Percentiles rank a stretch among this genome's conserved stretches.
phyloP scores from a whole-genome alignment of 192 early-diverging fungal species.

The Lunasporangiospora selenospora region DNA sequence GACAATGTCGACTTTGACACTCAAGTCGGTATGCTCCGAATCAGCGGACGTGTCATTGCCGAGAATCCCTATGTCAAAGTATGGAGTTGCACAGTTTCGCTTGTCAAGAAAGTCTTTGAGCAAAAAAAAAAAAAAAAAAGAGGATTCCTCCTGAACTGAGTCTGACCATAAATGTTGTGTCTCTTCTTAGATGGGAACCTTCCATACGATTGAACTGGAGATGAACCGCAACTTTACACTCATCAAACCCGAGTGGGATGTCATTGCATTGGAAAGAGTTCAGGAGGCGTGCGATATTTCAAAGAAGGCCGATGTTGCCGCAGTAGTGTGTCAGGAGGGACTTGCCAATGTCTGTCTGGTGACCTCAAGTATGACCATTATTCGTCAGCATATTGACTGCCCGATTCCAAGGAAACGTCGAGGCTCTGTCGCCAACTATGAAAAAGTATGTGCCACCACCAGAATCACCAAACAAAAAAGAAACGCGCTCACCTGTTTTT shows the following conservation, averaged over 20 bases:
- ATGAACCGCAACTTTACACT: slow-evolving; percentile 89
- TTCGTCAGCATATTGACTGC: slow-evolving; percentile 90
- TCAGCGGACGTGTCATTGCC: slow-evolving; percentile 84
- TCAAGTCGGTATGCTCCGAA: slow-evolving; percentile 82
- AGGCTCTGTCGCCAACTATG: slow-evolving; percentile 89
- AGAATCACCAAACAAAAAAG: slow-evolving; percentile 2
- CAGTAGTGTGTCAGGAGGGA: slow-evolving; percentile 89
- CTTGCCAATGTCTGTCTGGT: slow-evolving; percentile 93
- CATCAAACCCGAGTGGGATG: slow-evolving; percentile 91
- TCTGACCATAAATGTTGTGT: background rate
- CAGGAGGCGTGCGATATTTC: slow-evolving; percentile 89
- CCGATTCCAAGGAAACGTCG: slow-evolving; percentile 93
- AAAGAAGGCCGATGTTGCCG: slow-evolving; percentile 90
- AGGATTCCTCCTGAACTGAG: background rate
- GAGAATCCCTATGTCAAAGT: slow-evolving; percentile 94
- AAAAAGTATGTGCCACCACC: slow-evolving; percentile 75
- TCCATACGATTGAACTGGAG: slow-evolving; percentile 95
- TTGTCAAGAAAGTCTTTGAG: background rate
- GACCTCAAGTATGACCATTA: slow-evolving; percentile 96
- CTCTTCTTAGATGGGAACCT: slow-evolving; percentile 75
- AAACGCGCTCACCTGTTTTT: background rate
- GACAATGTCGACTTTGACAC: slow-evolving; percentile 92
- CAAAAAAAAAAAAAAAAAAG: background rate
- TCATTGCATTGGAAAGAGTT: slow-evolving; percentile 89
- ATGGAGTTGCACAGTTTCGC: slow-evolving; percentile 1